A percentile compares a stretch with the other conserved stretches of the same genome.
These are phyloP conservation scores for Helenozyma rhizophorensis DNA, from an alignment of 805 yeast species.

Conservation along the genomic window DNA sequence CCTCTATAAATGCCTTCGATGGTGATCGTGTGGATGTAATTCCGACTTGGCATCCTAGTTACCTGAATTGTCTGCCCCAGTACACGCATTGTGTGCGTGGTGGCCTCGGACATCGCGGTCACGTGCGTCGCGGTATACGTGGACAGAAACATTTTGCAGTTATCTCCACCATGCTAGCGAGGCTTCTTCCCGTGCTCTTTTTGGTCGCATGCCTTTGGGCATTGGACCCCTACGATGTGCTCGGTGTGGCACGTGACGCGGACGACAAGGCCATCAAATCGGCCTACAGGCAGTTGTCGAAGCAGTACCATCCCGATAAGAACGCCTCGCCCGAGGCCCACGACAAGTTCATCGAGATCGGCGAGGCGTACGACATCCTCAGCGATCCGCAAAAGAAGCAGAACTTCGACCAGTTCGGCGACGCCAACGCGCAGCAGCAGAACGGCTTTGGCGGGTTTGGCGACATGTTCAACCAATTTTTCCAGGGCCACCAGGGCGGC, in stretches of 20 bases:
- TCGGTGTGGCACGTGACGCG: constrained; percentile 69
- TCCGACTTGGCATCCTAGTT: no score
- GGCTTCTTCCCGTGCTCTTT: background rate
- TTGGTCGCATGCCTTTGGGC: constrained; percentile 7
- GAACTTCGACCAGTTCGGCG: constrained; percentile 74
- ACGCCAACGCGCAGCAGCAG: constrained; percentile 46
- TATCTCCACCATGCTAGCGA: background rate
- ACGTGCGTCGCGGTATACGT: background rate
- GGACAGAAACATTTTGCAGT: constrained; percentile 1
- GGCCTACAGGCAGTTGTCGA: constrained; percentile 77
- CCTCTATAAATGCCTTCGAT: no score
- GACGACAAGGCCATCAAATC: constrained; percentile 76
- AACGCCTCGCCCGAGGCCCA: constrained; percentile 82
- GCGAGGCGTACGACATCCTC: constrained; percentile 88
- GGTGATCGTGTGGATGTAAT: no score
- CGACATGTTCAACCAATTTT: constrained; percentile 61
- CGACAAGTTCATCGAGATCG: constrained; percentile 81
- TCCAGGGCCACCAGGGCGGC: constrained; percentile 29
- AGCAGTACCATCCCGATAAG: constrained; percentile 93
- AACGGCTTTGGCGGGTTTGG: constrained; percentile 29
- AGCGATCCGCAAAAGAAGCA: constrained; percentile 64
- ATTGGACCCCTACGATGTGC: constrained; percentile 52
- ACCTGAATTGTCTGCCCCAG: no score
- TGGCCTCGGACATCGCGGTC: background rate
- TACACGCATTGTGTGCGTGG: no score